Percentiles rank a stretch among this genome's conserved stretches.
phyloP scores from a whole-genome alignment of 352 stramenopile species.

The Pythium rishiriense region DNA sequence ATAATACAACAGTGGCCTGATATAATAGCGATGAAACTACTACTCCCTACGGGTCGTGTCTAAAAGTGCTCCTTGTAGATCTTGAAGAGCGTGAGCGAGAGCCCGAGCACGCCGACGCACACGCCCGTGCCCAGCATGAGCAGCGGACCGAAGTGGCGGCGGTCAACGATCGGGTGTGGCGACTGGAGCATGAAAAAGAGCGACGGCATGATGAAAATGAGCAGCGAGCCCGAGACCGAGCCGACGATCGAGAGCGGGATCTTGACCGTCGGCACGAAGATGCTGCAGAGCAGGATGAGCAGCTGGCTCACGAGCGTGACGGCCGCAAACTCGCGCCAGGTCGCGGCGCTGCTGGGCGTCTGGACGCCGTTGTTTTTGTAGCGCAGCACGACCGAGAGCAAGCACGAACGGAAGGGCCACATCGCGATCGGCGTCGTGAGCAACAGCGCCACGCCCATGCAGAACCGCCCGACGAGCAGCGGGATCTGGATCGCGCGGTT shows the following conservation, averaged over 20 bases:
- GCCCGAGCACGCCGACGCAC: slow-evolving; percentile 45
- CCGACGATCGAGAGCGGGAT: slow-evolving; percentile 79
- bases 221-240: slow-evolving; percentile 68
- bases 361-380: slow-evolving; percentile 63
- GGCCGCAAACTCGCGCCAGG: slow-evolving; percentile 39
- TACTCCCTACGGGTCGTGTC: not conserved
- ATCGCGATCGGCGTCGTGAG: slow-evolving; percentile 71
- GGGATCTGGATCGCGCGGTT: slow-evolving; percentile 45
- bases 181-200: slow-evolving; percentile 76
- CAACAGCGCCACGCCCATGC: slow-evolving; percentile 65
- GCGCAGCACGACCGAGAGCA: slow-evolving; percentile 68
- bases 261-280: slow-evolving; percentile 79
- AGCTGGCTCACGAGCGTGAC: slow-evolving; percentile 54
- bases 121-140: slow-evolving; percentile 57
- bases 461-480: slow-evolving; percentile 56
- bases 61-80: slow-evolving; percentile 28
- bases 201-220: slow-evolving; percentile 83
- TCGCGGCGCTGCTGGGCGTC: slow-evolving; percentile 59
- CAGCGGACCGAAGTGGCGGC: slow-evolving; percentile 46
- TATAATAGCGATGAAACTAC: not conserved
- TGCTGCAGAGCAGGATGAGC: slow-evolving; percentile 67
- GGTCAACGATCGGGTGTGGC: slow-evolving; percentile 38
- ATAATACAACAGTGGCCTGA: not conserved
- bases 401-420: slow-evolving; percentile 77
- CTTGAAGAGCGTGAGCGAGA: slow-evolving; percentile 54